A percentile compares a stretch with the other conserved stretches of the same genome.
These are phyloP conservation scores for Gamsiella multidivaricata DNA, from an alignment of 192 early-diverging fungal genomes.

Conservation along the genomic window DNA sequence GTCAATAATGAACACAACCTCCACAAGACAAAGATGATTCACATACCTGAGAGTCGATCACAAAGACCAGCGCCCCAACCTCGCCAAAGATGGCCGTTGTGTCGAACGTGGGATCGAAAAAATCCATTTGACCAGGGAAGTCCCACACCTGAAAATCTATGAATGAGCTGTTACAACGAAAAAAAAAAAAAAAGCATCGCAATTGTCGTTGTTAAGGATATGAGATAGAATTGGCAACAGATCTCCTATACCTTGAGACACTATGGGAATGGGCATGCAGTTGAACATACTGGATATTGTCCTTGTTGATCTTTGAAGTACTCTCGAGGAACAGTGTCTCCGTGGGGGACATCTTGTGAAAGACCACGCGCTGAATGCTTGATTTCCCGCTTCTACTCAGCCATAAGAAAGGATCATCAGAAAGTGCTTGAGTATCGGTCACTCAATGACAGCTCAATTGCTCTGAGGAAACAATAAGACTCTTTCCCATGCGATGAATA, in stretches of 20 bases:
- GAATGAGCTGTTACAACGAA: constrained; percentile 65
- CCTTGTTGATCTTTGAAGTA: constrained; percentile 78
- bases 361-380: constrained; percentile 86
- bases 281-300: constrained; percentile 64
- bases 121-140: constrained; percentile 90
- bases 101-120: constrained; percentile 76
- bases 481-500: too few relatives aligned
- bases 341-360: constrained; percentile 88
- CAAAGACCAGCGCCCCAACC: constrained; percentile 86
- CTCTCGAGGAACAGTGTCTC: constrained; percentile 88
- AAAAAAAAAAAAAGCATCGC: neutral
- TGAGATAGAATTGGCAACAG: too few relatives aligned
- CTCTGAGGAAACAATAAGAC: too few relatives aligned
- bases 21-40: neutral
- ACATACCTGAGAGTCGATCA: constrained; percentile 93
- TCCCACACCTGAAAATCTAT: constrained; percentile 93
- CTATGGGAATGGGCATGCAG: too few relatives aligned
- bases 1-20: neutral
- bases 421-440: neutral
- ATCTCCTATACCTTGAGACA: too few relatives aligned
- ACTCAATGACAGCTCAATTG: neutral
- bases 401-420: too few relatives aligned
- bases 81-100: constrained; percentile 73
- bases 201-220: neutral
- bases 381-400: constrained; percentile 85